Conservation (phyloP, 192 early-diverging fungal genomes). For the Phlyctochytrium bullatum region DNA sequence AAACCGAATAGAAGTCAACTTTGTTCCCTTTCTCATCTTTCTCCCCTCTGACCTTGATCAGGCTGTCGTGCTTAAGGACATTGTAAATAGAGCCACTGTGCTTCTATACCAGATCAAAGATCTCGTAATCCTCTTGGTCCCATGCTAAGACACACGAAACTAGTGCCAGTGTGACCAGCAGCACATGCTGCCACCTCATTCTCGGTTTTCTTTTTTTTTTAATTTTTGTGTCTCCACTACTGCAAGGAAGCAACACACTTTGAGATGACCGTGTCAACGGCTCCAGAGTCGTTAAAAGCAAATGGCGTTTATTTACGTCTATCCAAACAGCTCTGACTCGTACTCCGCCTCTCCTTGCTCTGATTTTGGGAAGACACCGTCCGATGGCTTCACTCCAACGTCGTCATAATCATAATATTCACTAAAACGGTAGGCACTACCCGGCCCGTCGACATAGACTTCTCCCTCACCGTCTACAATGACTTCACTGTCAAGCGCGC, state of each 20-base stretch:
- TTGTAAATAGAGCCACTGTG: background rate
- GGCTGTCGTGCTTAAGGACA: slow-evolving; percentile 21
- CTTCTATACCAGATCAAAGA: slow-evolving; percentile 40
- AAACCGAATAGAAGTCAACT: slow-evolving; percentile 34
- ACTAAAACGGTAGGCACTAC: background rate
- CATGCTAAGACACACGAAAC: slow-evolving; percentile 20
- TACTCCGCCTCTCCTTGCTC: background rate
- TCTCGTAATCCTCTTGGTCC: slow-evolving; percentile 43
- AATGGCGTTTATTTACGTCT: too few species aligned
- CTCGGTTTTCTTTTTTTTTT: too few species aligned
- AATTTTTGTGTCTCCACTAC: too few species aligned
- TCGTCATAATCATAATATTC: background rate
- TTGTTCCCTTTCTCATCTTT: slow-evolving; percentile 16
- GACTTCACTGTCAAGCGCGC: background rate
- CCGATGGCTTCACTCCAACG: background rate
- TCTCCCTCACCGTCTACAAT: background rate
- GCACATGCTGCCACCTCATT: background rate
- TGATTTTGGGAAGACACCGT: background rate
- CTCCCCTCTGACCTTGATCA: slow-evolving; percentile 24
- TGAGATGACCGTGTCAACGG: too few species aligned
- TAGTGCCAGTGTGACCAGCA: background rate
- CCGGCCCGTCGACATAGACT: background rate
- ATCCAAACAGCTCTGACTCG: background rate
- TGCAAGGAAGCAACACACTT: too few species aligned
- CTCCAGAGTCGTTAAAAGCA: too few species aligned